Evolutionary conservation across 805 yeast species (phyloP).

Genomic region (Hanseniaspora thailandica): DNA sequence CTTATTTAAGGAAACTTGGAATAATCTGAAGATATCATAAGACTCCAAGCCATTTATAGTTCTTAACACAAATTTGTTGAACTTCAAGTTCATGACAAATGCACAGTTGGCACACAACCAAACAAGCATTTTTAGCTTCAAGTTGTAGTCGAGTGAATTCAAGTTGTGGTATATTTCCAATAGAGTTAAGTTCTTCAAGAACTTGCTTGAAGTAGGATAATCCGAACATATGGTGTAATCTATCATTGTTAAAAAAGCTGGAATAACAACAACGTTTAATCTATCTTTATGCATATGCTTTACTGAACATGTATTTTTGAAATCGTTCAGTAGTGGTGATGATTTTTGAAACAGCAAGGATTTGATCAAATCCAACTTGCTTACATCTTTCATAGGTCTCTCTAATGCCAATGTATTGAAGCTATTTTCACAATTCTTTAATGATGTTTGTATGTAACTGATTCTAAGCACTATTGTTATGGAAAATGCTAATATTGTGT

Average conservation of each 20-base stretch:
- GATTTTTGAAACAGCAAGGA: neutral
- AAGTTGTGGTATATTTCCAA: slow-evolving; percentile 5
- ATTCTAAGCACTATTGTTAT: neutral
- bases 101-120: neutral
- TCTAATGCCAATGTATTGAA: neutral
- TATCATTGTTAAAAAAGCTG: slow-evolving; percentile 1
- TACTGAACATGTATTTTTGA: neutral
- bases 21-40: slow-evolving; percentile 6
- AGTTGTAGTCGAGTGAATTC: slow-evolving; percentile 1
- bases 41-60: slow-evolving; percentile 2
- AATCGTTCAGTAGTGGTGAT: neutral
- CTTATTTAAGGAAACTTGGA: slow-evolving; percentile 5
- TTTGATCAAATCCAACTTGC: neutral
- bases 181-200: slow-evolving; percentile 2
- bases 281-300: neutral
- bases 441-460: neutral
- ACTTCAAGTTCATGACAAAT: slow-evolving; percentile 1
- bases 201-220: neutral
- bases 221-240: slow-evolving; percentile 11
- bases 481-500: neutral
- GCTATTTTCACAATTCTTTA: neutral
- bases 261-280: slow-evolving; percentile 8
- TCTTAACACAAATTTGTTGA: slow-evolving; percentile 5
- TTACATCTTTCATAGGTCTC: neutral
- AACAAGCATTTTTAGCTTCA: neutral